Conservation (phyloP, 306 rosid species). For the Lupinus albus region DNA sequence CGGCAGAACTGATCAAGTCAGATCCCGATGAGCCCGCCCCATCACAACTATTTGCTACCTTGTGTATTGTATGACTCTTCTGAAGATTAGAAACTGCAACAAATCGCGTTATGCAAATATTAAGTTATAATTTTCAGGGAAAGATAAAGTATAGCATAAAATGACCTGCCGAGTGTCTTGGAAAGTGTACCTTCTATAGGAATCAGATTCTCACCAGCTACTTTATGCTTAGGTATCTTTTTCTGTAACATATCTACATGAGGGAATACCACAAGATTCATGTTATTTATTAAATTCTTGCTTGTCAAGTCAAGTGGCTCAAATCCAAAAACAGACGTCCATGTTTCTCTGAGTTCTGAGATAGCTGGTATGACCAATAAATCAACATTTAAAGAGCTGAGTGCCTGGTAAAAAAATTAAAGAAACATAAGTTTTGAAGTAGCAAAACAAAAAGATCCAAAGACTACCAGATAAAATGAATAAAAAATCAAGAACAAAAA, state of each 20-base stretch:
- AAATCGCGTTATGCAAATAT: slow-evolving; percentile 29
- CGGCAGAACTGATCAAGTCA: slow-evolving; percentile 39
- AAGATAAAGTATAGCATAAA: slow-evolving; percentile 26
- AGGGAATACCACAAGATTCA: slow-evolving; percentile 82
- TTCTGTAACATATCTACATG: slow-evolving; percentile 83
- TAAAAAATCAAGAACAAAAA: too few species aligned
- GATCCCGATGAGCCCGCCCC: slow-evolving; percentile 38
- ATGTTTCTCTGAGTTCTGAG: slow-evolving; percentile 72
- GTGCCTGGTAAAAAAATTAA: slow-evolving; percentile 57
- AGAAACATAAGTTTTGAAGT: slow-evolving; percentile 31
- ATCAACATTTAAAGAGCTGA: slow-evolving; percentile 74
- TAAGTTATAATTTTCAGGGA: slow-evolving; percentile 25
- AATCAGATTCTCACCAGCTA: slow-evolving; percentile 42
- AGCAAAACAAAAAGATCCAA: slow-evolving; percentile 29
- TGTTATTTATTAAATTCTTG: slow-evolving; percentile 62
- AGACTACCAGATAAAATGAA: too few species aligned
- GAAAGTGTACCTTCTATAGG: slow-evolving; percentile 52
- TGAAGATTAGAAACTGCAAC: slow-evolving; percentile 51
- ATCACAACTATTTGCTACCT: slow-evolving; percentile 34
- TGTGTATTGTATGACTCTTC: slow-evolving; percentile 37
- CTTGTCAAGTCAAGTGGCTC: slow-evolving; percentile 59
- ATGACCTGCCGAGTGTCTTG: slow-evolving; percentile 16
- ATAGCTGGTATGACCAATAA: slow-evolving; percentile 90
- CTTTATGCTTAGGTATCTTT: slow-evolving; percentile 45
- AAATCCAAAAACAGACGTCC: slow-evolving; percentile 90